Evolutionary conservation across 352 stramenopile genomes (phyloP).

Genomic region (Phytophthora kernoviae): DNA sequence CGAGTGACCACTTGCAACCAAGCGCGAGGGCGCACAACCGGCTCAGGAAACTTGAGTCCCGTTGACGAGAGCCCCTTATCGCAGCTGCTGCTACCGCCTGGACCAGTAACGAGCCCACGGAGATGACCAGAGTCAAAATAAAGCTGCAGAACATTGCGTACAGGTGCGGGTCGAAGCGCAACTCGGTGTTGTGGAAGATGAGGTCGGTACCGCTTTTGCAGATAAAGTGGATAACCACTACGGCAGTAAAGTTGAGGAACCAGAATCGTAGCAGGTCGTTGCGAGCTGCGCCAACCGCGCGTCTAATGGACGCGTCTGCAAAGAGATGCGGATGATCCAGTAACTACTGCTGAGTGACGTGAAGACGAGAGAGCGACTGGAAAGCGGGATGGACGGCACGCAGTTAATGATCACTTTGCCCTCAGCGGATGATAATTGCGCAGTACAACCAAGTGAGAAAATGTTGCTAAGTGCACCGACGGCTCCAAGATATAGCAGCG

Average conservation of each 20-base stretch:
- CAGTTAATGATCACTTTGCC: conserved; percentile 45
- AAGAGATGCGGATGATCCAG: conserved; percentile 42
- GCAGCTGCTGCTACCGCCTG: conserved; percentile 22
- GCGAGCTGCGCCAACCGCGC: conserved; percentile 32
- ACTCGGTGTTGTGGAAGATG: conserved; percentile 28
- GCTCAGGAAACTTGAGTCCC: neutral
- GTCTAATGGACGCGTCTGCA: conserved; percentile 32
- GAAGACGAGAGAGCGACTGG: conserved; percentile 36
- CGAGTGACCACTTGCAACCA: conserved; percentile 12
- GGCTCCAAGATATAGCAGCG: conserved; percentile 43
- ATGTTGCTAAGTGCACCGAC: conserved; percentile 50
- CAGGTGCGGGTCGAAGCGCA: conserved; percentile 42
- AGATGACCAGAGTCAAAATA: conserved; percentile 33
- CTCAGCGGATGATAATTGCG: conserved; percentile 26
- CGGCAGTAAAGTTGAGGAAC: conserved; percentile 16
- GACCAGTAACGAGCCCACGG: conserved; percentile 27
- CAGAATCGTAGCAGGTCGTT: conserved; percentile 34
- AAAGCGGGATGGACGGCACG: conserved; percentile 34
- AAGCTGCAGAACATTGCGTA: conserved; percentile 45
- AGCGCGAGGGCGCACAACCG: neutral
- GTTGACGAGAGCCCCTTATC: neutral
- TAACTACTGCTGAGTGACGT: conserved; percentile 45
- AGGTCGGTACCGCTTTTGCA: conserved; percentile 34
- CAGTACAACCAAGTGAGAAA: conserved; percentile 42
- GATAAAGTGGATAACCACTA: conserved; percentile 33